Evolutionary conservation across 2,329 filamentous ascomycete species (phyloP), one percentile per base, ranked within the genome.

Genomic region (Aspergillus sp.): DNA sequence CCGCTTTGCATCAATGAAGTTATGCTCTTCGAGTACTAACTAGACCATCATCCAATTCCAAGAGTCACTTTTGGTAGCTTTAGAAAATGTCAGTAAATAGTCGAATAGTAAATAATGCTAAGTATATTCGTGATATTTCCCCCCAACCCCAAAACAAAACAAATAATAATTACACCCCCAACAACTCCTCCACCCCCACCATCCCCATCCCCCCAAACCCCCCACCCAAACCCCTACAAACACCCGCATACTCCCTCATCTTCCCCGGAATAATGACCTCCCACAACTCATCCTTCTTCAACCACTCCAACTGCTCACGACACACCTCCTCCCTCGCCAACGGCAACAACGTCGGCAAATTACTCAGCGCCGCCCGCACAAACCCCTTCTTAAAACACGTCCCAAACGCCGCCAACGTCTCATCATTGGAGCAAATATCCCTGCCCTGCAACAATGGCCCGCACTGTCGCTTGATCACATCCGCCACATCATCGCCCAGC

Each of bases 321-420:
- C 72, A 75, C 13, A 69, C 64, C 23, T 64, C 63, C 28, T 75
- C 70, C 3, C 70, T 71, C 0, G 68, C 72, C 71, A 75, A 69
- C 6, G 71, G 71, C 39, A 75, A 57, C 47, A 75, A 57, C 17
- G 58, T 57, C 9, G 71, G 70, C 32, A 74, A 57, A 52, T 74
- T 69, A 36, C 67, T 67, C 53, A 75, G 60, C 38, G 71, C 69
- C 39, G 71, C 66, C 62, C 69, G 70, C 30, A 74, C 56, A 25
- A 75, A 75, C 60, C 68, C 71, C 61, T 61, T 68, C 65, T 72
- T 74, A 60, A 73, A 76, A 61, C 69, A 75, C 51, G 70, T 76
- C 49, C 71, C 70, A 58, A 75, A 74, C 47, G 66, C 72, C 32
- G 72, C 69, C 61, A 74, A 54, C 2, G 69, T 74, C 38, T 70